These are phyloP conservation scores for Populus hybrid DNA, from an alignment of 441 rosid genomes.

Conservation along the genomic window DNA sequence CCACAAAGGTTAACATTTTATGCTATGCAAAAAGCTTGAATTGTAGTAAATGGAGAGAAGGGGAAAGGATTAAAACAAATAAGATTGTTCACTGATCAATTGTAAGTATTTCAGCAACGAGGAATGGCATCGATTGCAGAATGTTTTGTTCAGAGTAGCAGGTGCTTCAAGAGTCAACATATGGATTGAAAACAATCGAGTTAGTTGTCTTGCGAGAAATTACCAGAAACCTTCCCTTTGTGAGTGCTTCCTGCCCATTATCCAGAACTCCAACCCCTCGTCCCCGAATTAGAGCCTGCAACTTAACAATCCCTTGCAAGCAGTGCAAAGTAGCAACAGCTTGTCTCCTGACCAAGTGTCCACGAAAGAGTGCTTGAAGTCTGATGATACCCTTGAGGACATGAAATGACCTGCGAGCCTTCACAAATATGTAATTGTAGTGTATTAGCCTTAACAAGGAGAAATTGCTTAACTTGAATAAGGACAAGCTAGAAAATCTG, in stretches of 20 bases:
- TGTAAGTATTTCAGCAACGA: neutral
- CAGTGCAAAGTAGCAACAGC: constrained; percentile 79
- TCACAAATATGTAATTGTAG: constrained; percentile 13
- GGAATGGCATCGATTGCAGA: neutral
- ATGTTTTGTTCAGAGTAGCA: too few species aligned
- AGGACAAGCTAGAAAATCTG: neutral
- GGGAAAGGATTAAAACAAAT: neutral
- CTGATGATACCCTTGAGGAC: constrained; percentile 58
- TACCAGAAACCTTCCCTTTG: constrained; percentile 36
- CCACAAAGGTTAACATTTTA: neutral
- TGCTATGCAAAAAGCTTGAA: neutral
- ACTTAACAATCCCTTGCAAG: constrained; percentile 65
- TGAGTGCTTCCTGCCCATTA: constrained; percentile 34
- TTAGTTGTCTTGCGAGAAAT: neutral
- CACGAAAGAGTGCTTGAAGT: constrained; percentile 88
- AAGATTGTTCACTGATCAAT: neutral
- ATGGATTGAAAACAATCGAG: neutral
- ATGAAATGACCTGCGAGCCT: constrained; percentile 61
- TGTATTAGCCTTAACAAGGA: neutral
- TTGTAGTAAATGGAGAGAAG: neutral
- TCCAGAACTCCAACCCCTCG: constrained; percentile 47
- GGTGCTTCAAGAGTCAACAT: neutral
- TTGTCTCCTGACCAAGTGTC: constrained; percentile 79
- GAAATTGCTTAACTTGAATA: constrained; percentile 15
- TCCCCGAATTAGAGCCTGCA: constrained; percentile 81